phyloP scores from a whole-genome alignment of 148 eudicot genomes.

The Rhododendron henanense region DNA sequence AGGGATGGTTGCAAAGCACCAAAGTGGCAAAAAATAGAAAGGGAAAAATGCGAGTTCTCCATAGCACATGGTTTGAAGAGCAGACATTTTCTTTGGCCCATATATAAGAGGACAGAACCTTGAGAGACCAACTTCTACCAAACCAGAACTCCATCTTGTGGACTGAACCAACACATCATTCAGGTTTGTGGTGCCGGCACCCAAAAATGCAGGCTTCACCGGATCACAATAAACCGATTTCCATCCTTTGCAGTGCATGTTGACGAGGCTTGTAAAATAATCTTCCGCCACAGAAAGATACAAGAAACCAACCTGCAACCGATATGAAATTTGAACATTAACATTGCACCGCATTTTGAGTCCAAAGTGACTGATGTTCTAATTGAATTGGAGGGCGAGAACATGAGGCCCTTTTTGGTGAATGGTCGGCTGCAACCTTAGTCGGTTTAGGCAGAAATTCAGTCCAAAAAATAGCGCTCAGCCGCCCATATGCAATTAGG shows the following conservation, averaged over 20 bases:
- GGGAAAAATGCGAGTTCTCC: constrained; percentile 23
- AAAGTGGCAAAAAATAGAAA: constrained; percentile 28
- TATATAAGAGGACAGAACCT: constrained; percentile 43
- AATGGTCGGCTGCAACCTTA: neutral
- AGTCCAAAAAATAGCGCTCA: neutral
- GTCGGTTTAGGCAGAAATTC: neutral
- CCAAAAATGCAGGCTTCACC: constrained; percentile 48
- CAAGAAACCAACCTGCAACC: constrained; percentile 50
- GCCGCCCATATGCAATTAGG: neutral
- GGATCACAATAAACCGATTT: constrained; percentile 51
- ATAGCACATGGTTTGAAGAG: constrained; percentile 31
- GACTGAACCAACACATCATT: constrained; percentile 47
- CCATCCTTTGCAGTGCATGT: constrained; percentile 52
- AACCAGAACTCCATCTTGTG: constrained; percentile 51
- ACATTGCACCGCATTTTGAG: no score
- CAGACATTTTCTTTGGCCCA: constrained; percentile 27
- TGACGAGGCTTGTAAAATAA: constrained; percentile 35
- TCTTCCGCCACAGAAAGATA: constrained; percentile 49
- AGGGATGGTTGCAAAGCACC: constrained; percentile 39
- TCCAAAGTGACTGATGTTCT: no score
- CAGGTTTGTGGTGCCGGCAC: constrained; percentile 49
- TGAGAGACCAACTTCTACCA: constrained; percentile 42
- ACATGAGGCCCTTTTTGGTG: no score
- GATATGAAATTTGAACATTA: no score
- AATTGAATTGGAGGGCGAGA: no score